Evolutionary conservation across 768 basidiomycete species (phyloP).

Genomic region (Boletus subcaerulescens): DNA sequence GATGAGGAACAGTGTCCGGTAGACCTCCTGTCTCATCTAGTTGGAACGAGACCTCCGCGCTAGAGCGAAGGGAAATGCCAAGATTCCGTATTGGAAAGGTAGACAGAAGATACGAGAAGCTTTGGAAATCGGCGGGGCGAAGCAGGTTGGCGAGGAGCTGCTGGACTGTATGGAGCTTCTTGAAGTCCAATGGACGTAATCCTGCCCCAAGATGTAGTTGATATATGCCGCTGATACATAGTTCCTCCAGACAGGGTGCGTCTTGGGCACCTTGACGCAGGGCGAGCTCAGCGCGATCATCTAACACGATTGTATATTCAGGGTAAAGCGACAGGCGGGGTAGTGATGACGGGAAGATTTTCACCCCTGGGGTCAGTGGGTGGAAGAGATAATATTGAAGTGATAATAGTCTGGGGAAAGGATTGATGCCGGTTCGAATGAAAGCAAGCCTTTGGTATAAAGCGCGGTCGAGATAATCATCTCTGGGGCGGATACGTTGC

Average conservation of each 20-base stretch:
- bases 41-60: background rate
- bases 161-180: slow-evolving; percentile 7
- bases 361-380: slow-evolving; percentile 7
- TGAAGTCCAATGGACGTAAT: slow-evolving; percentile 2
- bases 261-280: slow-evolving; percentile 15
- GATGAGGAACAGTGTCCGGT: background rate
- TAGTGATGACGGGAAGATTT: slow-evolving; percentile 16
- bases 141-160: slow-evolving; percentile 6
- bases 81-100: slow-evolving; percentile 4
- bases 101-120: slow-evolving; percentile 7
- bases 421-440: slow-evolving; percentile 6
- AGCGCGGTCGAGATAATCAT: slow-evolving; percentile 9
- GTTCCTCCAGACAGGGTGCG: slow-evolving; percentile 10
- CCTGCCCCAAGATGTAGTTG: background rate
- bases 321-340: slow-evolving; percentile 10
- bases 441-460: slow-evolving; percentile 15
- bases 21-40: background rate
- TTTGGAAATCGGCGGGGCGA: slow-evolving; percentile 5
- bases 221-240: slow-evolving; percentile 5
- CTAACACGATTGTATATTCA: slow-evolving; percentile 8
- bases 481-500: slow-evolving; percentile 5
- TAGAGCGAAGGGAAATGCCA: slow-evolving; percentile 3
- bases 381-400: slow-evolving; percentile 12
- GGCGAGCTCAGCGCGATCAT: slow-evolving; percentile 14
- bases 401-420: slow-evolving; percentile 13